Evolutionary conservation across 2,329 filamentous ascomycete species (phyloP), one percentile per base, ranked within the genome.

Genomic region (Fusarium chlamydosporum): DNA sequence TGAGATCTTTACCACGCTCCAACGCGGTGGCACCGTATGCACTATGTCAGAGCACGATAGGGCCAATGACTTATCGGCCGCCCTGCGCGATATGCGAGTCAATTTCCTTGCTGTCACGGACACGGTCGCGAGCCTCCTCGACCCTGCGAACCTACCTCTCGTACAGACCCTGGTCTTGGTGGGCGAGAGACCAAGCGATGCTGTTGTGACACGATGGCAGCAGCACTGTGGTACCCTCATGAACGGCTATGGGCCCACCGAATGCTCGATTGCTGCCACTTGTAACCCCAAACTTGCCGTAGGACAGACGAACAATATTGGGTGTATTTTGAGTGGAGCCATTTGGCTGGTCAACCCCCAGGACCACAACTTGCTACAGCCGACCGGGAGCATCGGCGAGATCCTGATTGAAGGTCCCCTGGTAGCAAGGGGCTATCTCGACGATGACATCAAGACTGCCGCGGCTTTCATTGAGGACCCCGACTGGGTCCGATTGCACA

Each of bases 161-260:
- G 48, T 51, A 51, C 48, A 51, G 12, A 51, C 48, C 35, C 48
- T 51, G 35, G 48, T 51, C 26, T 51, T 51, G 48, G 48, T 51
- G n/a, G 48, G 48, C 48, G 48, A 51, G 35, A 51, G 48, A 33
- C 48, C 48, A 51, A 51, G 48, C 48, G 48, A 51, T 41, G 48
- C 48, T 40, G 48, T 41, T 40, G 48, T 51, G 35, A 51, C 48
- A 33, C 48, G 48, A 33, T 51, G 48, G 48, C 35, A 51, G 35
- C 26, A 51, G 48, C 35, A 51, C 41, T 51, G 35, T 16, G 20
- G 48, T 40, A 51, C 35, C 26, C n/a, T 51, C 41, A 51, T 51
- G 48, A 51, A 51, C 48, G 48, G 48, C n/a, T 51, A 51, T 51
- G 48, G 48, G 48, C 48, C 48, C 35, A 51, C 48, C 26, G 48